Conservation (phyloP, 2,329 filamentous ascomycete genomes). For the Cladosporium sp. region DNA sequence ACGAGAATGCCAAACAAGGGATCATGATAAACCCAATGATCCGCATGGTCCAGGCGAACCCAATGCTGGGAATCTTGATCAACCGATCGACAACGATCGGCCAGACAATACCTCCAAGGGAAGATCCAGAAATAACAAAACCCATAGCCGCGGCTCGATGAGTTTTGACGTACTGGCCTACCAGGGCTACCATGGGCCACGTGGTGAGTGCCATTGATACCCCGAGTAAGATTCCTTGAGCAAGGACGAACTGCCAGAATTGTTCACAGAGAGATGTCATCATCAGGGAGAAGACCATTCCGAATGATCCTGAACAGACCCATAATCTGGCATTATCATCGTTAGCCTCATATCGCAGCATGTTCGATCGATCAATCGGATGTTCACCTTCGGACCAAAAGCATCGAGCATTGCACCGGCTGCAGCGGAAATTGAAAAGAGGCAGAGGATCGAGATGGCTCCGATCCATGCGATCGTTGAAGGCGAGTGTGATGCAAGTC, state of each 20-base stretch:
- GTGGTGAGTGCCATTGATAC: conserved; percentile 57
- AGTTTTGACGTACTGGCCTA: conserved; percentile 60
- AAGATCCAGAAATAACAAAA: conserved; percentile 52
- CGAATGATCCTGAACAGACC: conserved; percentile 36
- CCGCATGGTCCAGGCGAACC: conserved; percentile 52
- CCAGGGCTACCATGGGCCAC: conserved; percentile 56
- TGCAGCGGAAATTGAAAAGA: conserved; percentile 25
- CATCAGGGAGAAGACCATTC: conserved; percentile 46
- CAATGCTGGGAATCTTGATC: conserved; percentile 42
- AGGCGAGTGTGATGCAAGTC: background rate
- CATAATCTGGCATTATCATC: conserved; percentile 44
- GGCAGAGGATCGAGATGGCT: conserved; percentile 30
- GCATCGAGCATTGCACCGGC: conserved; percentile 29
- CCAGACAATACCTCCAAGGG: conserved; percentile 45
- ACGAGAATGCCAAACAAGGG: conserved; percentile 32
- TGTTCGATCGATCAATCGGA: background rate
- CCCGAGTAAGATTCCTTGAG: conserved; percentile 46
- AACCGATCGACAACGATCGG: conserved; percentile 47
- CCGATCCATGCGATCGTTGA: conserved; percentile 46
- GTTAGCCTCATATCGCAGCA: conserved; percentile 44
- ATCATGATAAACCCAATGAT: conserved; percentile 50
- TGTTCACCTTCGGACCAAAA: conserved; percentile 21
- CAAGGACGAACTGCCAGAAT: conserved; percentile 48
- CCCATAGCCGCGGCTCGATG: conserved; percentile 54
- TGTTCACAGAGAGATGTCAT: conserved; percentile 44